These are phyloP conservation scores for Rhodotorula sphaerocarpa DNA, from an alignment of 768 basidiomycete species.

Conservation along the genomic window DNA sequence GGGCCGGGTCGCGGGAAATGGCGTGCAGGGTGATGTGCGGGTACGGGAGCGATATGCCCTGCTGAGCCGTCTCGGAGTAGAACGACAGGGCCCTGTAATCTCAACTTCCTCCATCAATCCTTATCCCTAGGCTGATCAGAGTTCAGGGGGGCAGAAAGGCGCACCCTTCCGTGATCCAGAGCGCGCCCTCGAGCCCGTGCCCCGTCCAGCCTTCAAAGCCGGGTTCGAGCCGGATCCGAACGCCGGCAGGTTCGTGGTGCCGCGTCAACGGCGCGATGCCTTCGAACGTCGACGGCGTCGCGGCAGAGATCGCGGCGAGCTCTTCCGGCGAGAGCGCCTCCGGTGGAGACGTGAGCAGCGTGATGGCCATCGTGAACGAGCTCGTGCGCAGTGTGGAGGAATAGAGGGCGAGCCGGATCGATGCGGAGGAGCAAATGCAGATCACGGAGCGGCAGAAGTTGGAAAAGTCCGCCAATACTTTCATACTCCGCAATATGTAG, in stretches of 20 bases:
- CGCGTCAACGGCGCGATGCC: conserved; percentile 76
- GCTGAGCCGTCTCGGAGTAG: conserved; percentile 56
- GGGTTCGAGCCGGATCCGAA: conserved; percentile 58
- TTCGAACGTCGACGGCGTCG: conserved; percentile 73
- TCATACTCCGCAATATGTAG: too few relatives aligned
- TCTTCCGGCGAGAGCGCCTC: conserved; percentile 56
- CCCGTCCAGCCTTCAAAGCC: conserved; percentile 55
- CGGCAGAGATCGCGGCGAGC: conserved; percentile 58
- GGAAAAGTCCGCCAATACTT: too few relatives aligned
- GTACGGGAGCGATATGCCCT: conserved; percentile 77
- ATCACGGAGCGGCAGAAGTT: too few relatives aligned
- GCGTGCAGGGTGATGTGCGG: conserved; percentile 89
- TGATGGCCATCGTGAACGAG: conserved; percentile 9
- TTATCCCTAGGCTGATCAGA: too few relatives aligned
- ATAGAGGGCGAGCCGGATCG: too few relatives aligned
- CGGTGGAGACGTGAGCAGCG: conserved; percentile 47
- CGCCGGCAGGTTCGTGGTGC: conserved; percentile 64
- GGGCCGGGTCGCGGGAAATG: conserved; percentile 59
- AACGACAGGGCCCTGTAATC: conserved; percentile 64
- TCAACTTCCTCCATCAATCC: too few relatives aligned
- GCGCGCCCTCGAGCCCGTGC: conserved; percentile 52
- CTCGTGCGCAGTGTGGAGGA: not conserved
- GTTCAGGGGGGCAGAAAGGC: too few relatives aligned
- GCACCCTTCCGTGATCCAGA: conserved; percentile 82
- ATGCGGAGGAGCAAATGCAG: too few relatives aligned